Percentiles rank a stretch among this genome's conserved stretches.
Conservation (phyloP, 345 rosid species). For the Erodium maritimum region DNA sequence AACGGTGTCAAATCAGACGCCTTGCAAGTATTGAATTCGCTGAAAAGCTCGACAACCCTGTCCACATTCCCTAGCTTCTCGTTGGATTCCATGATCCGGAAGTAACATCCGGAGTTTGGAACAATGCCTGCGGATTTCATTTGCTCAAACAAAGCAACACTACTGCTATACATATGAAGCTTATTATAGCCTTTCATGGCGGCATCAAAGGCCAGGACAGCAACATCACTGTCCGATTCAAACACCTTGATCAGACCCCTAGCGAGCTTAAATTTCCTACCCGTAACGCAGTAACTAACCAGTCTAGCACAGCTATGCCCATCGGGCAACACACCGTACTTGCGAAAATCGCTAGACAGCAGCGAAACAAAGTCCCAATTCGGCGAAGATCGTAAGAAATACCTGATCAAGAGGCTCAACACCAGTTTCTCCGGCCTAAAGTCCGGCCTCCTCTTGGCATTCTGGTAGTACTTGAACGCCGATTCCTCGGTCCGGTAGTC, state of each 20-base stretch:
- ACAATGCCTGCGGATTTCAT: constrained; percentile 33
- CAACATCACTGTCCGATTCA: constrained; percentile 22
- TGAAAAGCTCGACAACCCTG: constrained; percentile 45
- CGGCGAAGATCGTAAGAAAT: constrained; percentile 33
- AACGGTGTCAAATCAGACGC: constrained; percentile 21
- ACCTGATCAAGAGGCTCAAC: constrained; percentile 42
- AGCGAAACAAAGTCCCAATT: constrained; percentile 48
- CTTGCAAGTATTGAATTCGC: constrained; percentile 31
- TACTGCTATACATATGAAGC: constrained; percentile 67
- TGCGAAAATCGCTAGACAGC: constrained; percentile 43
- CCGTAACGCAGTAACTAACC: constrained; percentile 38
- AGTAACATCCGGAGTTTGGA: constrained; percentile 44
- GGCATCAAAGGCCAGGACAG: constrained; percentile 40
- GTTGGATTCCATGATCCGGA: constrained; percentile 58
- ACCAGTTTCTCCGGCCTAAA: constrained; percentile 36
- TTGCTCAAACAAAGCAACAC: constrained; percentile 34
- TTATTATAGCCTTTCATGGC: constrained; percentile 75
- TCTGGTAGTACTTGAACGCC: constrained; percentile 43
- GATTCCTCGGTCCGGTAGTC: constrained; percentile 30
- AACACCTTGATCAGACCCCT: constrained; percentile 39
- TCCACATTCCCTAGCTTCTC: constrained; percentile 31
- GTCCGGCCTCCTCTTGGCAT: constrained; percentile 41
- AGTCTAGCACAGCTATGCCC: constrained; percentile 39
- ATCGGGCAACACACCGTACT: constrained; percentile 46
- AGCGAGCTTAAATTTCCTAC: constrained; percentile 41